Evolutionary conservation across 1,284 basidiomycete species (phyloP).

Genomic region (Porogramme epimiltina): DNA sequence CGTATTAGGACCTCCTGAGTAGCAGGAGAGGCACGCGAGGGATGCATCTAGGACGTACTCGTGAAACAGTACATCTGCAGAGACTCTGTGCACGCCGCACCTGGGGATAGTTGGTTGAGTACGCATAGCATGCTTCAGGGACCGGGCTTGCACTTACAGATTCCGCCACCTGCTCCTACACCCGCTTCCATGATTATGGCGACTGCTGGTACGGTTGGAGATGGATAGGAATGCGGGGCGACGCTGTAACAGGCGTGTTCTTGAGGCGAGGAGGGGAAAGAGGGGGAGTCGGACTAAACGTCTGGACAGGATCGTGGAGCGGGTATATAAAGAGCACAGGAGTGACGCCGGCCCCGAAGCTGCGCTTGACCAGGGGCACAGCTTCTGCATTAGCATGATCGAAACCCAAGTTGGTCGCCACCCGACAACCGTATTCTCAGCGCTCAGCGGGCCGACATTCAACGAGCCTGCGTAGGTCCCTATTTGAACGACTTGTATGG

Average conservation of each 20-base stretch:
- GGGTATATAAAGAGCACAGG: no score
- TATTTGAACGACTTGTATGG: no score
- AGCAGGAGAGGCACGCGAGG: no score
- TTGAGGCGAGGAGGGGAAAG: neutral
- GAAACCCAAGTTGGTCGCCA: no score
- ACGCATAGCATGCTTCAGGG: no score
- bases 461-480: no score
- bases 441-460: no score
- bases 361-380: no score
- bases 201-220: neutral
- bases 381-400: no score
- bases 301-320: neutral
- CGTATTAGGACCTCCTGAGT: neutral
- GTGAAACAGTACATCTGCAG: constrained; percentile 13
- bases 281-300: neutral
- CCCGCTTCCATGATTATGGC: neutral
- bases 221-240: neutral
- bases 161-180: neutral
- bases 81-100: constrained; percentile 11
- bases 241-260: neutral
- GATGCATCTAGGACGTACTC: constrained; percentile 3
- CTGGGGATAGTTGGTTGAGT: constrained; percentile 8
- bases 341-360: no score
- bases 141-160: neutral
- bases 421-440: no score